Base-by-base conservation (phyloP, 1,284 basidiomycete genomes). In the Gomphus bonarii region DNA sequence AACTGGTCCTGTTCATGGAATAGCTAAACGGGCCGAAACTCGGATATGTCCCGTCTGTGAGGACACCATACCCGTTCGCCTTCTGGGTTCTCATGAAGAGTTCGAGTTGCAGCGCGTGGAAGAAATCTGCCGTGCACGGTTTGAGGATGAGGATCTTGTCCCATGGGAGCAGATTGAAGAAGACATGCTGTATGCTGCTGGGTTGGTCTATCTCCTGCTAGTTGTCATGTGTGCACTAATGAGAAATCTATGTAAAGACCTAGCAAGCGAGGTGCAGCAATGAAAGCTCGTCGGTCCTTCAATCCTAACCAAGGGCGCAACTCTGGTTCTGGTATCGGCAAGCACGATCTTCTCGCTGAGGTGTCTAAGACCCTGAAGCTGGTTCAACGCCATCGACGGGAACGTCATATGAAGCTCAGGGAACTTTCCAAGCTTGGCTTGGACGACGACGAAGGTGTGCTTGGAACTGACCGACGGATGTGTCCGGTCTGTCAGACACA, bases 21-120 rank as follows among this genome's bases (percentile, higher is more conserved):
- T 20, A 62, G 61, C 59, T 20, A 87, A 81, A 69, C 79, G 82
- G 47, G 86, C 83, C 12, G 85, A 88, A 65, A 88, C 83, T 1
- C 74, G 81, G 59, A 72, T 73, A 57, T 90, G 87, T 65, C 88
- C 87, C 0, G 78, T 84, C 40, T 90, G 87, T 66, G 70, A 76
- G 20, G 86, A 89, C 65, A 67, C 67, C 31, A 84, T 90, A 48
- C 86, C 87, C 7, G 63, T 88, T 18, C 80, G 87, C 14, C 73
- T 89, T 12, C 71, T 90, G 14, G 73, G 71, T 2, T 73, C 72
- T 55, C 88, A 90, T 63, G 73, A 76, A 2, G 75, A 75, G 43
- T 73, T 88, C 33, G 87, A 90, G 66, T 69, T 75, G 48, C 74
- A 83, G 61, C 77, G 86, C 59, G 74, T 89, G 22, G 78, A 87